Percentiles rank a stretch among this genome's conserved stretches.
These are phyloP conservation scores for Trametes cinnabarina DNA, from an alignment of 768 basidiomycete genomes.

Conservation along the genomic window DNA sequence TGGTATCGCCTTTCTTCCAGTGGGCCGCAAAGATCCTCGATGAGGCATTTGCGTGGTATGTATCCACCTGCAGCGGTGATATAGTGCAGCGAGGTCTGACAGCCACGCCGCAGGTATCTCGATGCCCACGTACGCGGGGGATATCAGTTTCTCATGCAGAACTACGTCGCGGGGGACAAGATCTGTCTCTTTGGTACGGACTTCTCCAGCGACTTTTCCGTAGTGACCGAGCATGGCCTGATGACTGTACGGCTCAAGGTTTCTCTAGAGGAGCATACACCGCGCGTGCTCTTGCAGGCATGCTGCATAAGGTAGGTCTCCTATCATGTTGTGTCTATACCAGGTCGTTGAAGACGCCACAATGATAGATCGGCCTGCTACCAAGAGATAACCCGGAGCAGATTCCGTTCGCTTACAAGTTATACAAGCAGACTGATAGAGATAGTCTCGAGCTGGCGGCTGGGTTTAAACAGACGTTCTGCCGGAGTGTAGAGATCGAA, in stretches of 20 bases:
- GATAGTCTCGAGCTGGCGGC: constrained; percentile 46
- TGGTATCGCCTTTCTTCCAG: constrained; percentile 59
- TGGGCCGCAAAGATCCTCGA: constrained; percentile 64
- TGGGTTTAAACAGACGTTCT: constrained; percentile 75
- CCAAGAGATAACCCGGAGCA: constrained; percentile 67
- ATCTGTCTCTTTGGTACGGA: constrained; percentile 67
- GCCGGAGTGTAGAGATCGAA: constrained; percentile 63
- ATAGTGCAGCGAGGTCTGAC: background rate
- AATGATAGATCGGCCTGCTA: constrained; percentile 63
- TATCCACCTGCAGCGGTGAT: background rate
- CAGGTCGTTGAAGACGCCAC: background rate
- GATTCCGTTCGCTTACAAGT: constrained; percentile 69
- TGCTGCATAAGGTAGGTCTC: constrained; percentile 59
- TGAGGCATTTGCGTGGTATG: constrained; percentile 70
- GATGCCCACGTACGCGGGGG: constrained; percentile 72
- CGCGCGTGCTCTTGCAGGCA: constrained; percentile 70
- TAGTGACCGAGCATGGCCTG: constrained; percentile 7
- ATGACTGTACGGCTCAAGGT: no score
- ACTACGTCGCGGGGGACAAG: constrained; percentile 68
- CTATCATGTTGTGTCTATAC: background rate
- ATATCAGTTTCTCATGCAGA: constrained; percentile 78
- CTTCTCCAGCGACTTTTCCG: background rate
- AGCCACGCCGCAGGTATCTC: constrained; percentile 54
- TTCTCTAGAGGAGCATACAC: constrained; percentile 76
- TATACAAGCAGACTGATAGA: constrained; percentile 56